These are phyloP conservation scores for Cinnamomum micranthum DNA, from an alignment of 164 flowering plant species.

Conservation along the genomic window DNA sequence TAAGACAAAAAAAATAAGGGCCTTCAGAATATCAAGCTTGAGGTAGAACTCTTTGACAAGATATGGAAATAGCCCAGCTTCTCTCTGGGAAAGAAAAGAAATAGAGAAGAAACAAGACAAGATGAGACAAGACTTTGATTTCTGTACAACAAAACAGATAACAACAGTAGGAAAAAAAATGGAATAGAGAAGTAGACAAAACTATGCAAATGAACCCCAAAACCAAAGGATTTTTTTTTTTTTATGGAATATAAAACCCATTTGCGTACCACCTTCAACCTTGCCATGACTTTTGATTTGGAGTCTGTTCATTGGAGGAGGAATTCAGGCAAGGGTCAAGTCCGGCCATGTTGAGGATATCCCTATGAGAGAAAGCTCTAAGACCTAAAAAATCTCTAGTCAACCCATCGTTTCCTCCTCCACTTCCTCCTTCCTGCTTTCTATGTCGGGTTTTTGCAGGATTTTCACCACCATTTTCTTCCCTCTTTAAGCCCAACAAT, in stretches of 20 bases:
- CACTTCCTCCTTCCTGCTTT: constrained; percentile 20
- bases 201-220: background rate
- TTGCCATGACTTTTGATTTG: constrained; percentile 58
- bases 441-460: constrained; percentile 4
- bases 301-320: constrained; percentile 30
- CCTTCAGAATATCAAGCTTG: constrained; percentile 2
- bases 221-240: background rate
- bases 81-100: constrained; percentile 4
- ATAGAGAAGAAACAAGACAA: background rate
- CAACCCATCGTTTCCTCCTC: constrained; percentile 41
- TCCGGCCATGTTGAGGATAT: constrained; percentile 55
- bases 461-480: constrained; percentile 13
- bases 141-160: background rate
- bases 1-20: constrained; percentile 6
- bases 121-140: too few relatives aligned
- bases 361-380: constrained; percentile 59
- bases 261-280: constrained; percentile 23
- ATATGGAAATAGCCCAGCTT: background rate
- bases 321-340: constrained; percentile 45
- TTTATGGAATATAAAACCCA: constrained; percentile 6
- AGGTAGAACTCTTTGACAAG: constrained; percentile 3
- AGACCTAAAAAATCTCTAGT: constrained; percentile 90
- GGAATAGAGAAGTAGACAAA: background rate
- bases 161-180: background rate
- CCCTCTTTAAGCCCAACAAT: constrained; percentile 25